These are phyloP conservation scores for Colletotrichum brevisporum DNA, from an alignment of 2,329 filamentous ascomycete genomes.

Conservation along the genomic window DNA sequence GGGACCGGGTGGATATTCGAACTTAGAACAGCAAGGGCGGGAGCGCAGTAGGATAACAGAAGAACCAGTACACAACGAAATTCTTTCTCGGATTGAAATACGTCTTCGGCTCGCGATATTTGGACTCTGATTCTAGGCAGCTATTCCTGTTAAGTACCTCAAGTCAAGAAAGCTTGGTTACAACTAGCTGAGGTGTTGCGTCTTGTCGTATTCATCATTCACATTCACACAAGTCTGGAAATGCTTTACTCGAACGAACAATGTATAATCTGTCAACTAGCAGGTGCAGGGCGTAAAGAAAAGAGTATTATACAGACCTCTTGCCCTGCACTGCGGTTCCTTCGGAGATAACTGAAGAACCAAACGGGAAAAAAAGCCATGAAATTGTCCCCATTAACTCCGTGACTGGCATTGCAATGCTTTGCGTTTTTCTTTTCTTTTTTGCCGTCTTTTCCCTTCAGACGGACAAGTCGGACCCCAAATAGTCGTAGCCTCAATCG, in stretches of 20 bases:
- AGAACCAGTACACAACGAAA: neutral
- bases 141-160: neutral
- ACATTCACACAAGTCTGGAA: neutral
- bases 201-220: too few relatives aligned
- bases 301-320: slow-evolving; percentile 40
- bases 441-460: slow-evolving; percentile 23
- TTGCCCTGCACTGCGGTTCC: slow-evolving; percentile 16
- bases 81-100: neutral
- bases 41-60: neutral
- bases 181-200: too few relatives aligned
- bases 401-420: slow-evolving; percentile 38
- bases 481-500: slow-evolving; percentile 39
- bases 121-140: neutral
- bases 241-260: slow-evolving; percentile 3
- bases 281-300: slow-evolving; percentile 19
- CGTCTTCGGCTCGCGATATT: neutral
- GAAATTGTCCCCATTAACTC: slow-evolving; percentile 39
- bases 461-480: slow-evolving; percentile 22
- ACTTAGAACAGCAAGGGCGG: neutral
- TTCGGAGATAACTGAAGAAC: slow-evolving; percentile 10
- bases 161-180: too few relatives aligned
- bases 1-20: neutral
- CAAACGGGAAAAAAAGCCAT: slow-evolving; percentile 33
- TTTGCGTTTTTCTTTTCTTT: slow-evolving; percentile 26
- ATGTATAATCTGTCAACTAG: slow-evolving; percentile 37